phyloP scores from a whole-genome alignment of 192 early-diverging fungal species.

The Anaeromyces robustus region DNA sequence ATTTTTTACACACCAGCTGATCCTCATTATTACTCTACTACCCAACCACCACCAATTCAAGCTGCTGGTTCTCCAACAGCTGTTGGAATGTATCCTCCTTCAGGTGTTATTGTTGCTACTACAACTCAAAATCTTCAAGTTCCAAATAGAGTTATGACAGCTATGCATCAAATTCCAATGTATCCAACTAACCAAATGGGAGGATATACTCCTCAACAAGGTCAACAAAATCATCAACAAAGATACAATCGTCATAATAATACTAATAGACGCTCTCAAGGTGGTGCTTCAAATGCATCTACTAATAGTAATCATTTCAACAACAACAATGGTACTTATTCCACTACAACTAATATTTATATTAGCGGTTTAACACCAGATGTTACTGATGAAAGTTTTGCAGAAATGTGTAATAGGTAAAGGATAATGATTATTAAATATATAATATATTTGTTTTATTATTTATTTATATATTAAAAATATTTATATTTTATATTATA shows the following conservation, averaged over 20 bases:
- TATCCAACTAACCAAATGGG: not conserved
- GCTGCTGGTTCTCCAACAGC: not conserved
- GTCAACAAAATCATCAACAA: not conserved
- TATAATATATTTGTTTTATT: not conserved
- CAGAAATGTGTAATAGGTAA: constrained; percentile 27
- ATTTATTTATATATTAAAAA: not conserved
- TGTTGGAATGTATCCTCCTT: not conserved
- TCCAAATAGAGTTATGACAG: not conserved
- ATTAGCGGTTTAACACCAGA: constrained; percentile 52
- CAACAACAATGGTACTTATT: too few species aligned
- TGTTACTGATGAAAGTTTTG: constrained; percentile 51
- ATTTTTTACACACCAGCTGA: not conserved
- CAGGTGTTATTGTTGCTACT: not conserved
- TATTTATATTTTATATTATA: constrained; percentile 1
- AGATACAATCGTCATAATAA: not conserved
- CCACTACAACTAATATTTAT: constrained; percentile 50
- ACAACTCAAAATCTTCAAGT: not conserved
- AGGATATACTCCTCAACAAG: not conserved
- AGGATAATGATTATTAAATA: not conserved
- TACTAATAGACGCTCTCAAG: not conserved
- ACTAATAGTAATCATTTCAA: not conserved
- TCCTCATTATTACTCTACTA: not conserved
- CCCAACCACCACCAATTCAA: not conserved
- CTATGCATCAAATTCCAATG: not conserved
- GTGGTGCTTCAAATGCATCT: not conserved